These are phyloP conservation scores for Boeremia exigua DNA, from an alignment of 2,329 filamentous ascomycete genomes.

Conservation along the genomic window DNA sequence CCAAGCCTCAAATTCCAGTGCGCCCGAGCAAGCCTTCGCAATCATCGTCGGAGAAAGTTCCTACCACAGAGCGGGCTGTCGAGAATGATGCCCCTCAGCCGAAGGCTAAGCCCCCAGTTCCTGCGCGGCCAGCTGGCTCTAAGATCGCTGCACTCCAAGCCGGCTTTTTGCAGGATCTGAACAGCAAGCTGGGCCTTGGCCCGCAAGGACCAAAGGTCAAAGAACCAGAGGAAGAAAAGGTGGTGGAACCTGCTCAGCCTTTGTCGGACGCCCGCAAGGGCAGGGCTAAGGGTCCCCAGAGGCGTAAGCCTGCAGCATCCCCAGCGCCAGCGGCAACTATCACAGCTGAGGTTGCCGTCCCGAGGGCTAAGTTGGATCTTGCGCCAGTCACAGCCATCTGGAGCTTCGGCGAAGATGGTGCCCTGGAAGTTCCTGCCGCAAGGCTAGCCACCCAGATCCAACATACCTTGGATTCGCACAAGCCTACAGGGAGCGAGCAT, in stretches of 20 bases:
- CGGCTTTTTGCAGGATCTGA: slow-evolving; percentile 91
- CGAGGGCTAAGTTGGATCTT: slow-evolving; percentile 33
- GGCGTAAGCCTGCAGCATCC: slow-evolving; percentile 70
- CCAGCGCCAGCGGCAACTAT: slow-evolving; percentile 55
- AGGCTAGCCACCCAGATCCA: slow-evolving; percentile 37
- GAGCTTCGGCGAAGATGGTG: slow-evolving; percentile 44
- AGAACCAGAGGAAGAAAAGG: slow-evolving; percentile 65
- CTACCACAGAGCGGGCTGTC: slow-evolving; percentile 29
- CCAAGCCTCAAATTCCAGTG: slow-evolving; percentile 69
- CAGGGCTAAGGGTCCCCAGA: slow-evolving; percentile 83
- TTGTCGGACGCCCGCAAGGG: slow-evolving; percentile 88
- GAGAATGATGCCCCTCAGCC: slow-evolving; percentile 50
- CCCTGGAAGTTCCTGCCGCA: slow-evolving; percentile 42
- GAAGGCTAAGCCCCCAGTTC: slow-evolving; percentile 84
- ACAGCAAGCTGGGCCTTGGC: slow-evolving; percentile 84
- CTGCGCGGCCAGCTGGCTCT: slow-evolving; percentile 75
- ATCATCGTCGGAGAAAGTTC: slow-evolving; percentile 50
- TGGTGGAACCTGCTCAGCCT: slow-evolving; percentile 74
- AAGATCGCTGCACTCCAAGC: slow-evolving; percentile 93
- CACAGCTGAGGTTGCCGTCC: slow-evolving; percentile 47
- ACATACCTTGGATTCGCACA: slow-evolving; percentile 24
- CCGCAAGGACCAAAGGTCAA: slow-evolving; percentile 81
- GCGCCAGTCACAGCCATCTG: slow-evolving; percentile 41
- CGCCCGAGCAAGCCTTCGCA: slow-evolving; percentile 62
- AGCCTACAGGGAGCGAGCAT: slow-evolving; percentile 1